These are phyloP conservation scores for Achlya hypogyna DNA, from an alignment of 352 stramenopile species.

Conservation along the genomic window DNA sequence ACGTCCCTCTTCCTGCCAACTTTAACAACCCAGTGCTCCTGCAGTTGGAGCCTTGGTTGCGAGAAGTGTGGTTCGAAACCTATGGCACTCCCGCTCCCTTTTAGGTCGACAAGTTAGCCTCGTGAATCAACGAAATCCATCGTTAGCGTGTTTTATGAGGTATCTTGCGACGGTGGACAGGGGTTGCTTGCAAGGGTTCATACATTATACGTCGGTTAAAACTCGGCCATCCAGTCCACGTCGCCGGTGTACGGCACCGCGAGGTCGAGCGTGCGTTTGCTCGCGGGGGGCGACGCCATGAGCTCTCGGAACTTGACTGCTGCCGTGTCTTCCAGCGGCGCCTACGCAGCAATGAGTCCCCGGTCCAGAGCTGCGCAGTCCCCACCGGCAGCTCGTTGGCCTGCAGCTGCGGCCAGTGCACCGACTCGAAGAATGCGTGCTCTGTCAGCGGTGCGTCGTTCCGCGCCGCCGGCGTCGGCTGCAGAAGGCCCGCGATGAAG, in stretches of 20 bases:
- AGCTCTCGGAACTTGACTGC: conserved; percentile 67
- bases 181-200: too few relatives aligned
- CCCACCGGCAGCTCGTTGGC: conserved; percentile 68
- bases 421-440: conserved; percentile 72
- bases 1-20: too few relatives aligned
- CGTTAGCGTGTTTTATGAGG: too few relatives aligned
- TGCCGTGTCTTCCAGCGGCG: conserved; percentile 61
- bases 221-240: conserved; percentile 63
- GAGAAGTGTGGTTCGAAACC: too few relatives aligned
- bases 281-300: conserved; percentile 28
- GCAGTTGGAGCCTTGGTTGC: too few relatives aligned
- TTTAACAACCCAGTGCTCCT: too few relatives aligned
- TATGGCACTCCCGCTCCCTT: too few relatives aligned
- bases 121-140: too few relatives aligned
- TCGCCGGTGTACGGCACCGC: conserved; percentile 60
- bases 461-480: conserved; percentile 40
- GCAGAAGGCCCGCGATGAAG: conserved; percentile 55
- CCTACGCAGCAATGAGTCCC: conserved; percentile 28
- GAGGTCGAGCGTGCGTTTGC: conserved; percentile 54
- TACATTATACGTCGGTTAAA: conserved; percentile 39
- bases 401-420: conserved; percentile 74
- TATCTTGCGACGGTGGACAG: too few relatives aligned
- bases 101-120: too few relatives aligned
- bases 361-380: conserved; percentile 1
- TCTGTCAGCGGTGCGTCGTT: conserved; percentile 60